Conservation (phyloP, 2,329 filamentous ascomycete species). For the Trichoderma harzianum region DNA sequence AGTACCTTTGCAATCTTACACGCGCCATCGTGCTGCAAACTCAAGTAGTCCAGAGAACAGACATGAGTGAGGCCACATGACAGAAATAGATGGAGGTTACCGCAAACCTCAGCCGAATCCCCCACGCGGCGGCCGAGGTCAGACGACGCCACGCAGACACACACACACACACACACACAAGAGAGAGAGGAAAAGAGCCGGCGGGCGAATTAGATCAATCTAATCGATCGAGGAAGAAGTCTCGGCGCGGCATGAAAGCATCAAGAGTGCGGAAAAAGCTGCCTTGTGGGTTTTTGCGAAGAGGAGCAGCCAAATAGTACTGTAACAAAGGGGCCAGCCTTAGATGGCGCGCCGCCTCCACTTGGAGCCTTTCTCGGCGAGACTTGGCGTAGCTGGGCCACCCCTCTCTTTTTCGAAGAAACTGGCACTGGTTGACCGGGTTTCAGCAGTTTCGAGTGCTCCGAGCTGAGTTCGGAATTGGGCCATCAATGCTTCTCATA, state of each 20-base stretch:
- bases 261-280: background rate
- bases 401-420: background rate
- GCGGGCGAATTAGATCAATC: background rate
- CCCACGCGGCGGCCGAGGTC: background rate
- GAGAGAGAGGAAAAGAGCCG: background rate
- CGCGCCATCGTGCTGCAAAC: too few species aligned
- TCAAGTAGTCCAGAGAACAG: background rate
- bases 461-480: background rate
- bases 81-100: background rate
- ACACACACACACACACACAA: background rate
- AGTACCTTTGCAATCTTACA: background rate
- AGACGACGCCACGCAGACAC: background rate
- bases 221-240: background rate
- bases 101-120: background rate
- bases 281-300: background rate
- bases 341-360: background rate
- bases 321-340: background rate
- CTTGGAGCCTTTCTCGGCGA: background rate
- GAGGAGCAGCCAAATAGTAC: background rate
- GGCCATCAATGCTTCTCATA: background rate
- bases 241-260: background rate
- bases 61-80: background rate
- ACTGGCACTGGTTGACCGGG: background rate
- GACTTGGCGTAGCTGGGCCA: background rate
- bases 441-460: background rate